A percentile compares a stretch with the other conserved stretches of the same genome.
These are phyloP conservation scores for Xylariomycetidae sp. DNA, from an alignment of 2,329 filamentous ascomycete species.

Conservation along the genomic window DNA sequence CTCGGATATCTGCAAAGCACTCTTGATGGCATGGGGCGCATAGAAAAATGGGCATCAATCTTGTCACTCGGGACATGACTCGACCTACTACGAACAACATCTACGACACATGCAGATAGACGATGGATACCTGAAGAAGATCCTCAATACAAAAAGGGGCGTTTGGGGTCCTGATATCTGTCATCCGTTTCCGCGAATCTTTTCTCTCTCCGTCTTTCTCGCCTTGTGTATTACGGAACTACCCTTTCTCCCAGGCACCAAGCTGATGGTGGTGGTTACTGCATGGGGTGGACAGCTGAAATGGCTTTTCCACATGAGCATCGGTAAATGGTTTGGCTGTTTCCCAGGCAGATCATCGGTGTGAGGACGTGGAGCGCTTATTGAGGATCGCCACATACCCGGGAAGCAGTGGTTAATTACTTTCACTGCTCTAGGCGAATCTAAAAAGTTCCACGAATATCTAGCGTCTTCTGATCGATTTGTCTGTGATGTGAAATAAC, in stretches of 20 bases:
- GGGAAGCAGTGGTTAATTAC: conserved; percentile 44
- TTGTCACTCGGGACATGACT: conserved; percentile 26
- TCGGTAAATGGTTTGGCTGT: conserved; percentile 35
- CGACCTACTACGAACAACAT: conserved; percentile 30
- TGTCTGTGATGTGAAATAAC: too few relatives aligned
- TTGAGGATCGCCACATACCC: conserved; percentile 62
- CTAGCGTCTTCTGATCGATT: conserved; percentile 1
- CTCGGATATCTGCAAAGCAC: conserved; percentile 55
- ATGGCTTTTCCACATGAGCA: conserved; percentile 54
- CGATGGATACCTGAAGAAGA: conserved; percentile 62
- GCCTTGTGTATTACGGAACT: conserved; percentile 41
- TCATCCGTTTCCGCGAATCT: conserved; percentile 38
- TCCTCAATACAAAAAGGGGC: conserved; percentile 58
- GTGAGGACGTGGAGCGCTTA: conserved; percentile 60
- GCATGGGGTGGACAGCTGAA: conserved; percentile 56
- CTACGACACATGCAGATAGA: conserved; percentile 61
- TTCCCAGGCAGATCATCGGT: conserved; percentile 27
- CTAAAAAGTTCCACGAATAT: conserved; percentile 49
- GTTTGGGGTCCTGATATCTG: conserved; percentile 81
- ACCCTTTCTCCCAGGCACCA: too few relatives aligned
- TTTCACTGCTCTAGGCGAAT: conserved; percentile 56
- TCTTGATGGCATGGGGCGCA: conserved; percentile 44
- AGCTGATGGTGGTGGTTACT: conserved; percentile 32
- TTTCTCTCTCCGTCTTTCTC: too few relatives aligned
- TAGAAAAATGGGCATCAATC: conserved; percentile 34